A percentile compares a stretch with the other conserved stretches of the same genome.
phyloP scores from a whole-genome alignment of 805 yeast genomes.

The Nakazawaea pomicola region DNA sequence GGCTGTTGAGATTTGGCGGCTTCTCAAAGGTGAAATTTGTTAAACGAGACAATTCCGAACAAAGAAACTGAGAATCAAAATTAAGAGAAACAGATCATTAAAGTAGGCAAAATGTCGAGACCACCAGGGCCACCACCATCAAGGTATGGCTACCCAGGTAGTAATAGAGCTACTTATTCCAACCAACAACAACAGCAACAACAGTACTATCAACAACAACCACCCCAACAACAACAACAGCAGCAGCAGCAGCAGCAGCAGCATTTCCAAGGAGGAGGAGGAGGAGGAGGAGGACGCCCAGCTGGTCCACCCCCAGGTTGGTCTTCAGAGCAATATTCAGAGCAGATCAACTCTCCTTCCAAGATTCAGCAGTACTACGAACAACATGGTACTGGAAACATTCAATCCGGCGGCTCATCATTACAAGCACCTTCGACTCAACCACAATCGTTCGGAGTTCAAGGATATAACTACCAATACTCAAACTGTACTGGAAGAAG shows the following conservation, averaged over 20 bases:
- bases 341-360: conserved; percentile 15
- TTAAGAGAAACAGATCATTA: too few species aligned
- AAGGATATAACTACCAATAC: conserved; percentile 41
- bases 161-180: not conserved
- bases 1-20: too few species aligned
- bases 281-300: too few species aligned
- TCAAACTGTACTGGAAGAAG: conserved; percentile 63
- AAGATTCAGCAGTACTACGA: conserved; percentile 13
- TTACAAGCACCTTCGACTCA: conserved; percentile 14
- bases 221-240: conserved; percentile 23
- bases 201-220: conserved; percentile 16
- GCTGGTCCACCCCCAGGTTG: conserved; percentile 7
- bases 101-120: conserved; percentile 7
- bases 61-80: too few species aligned
- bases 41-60: too few species aligned
- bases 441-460: conserved; percentile 19
- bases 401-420: conserved; percentile 7
- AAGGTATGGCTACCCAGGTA: conserved; percentile 10
- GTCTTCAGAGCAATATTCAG: conserved; percentile 12
- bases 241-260: conserved; percentile 41
- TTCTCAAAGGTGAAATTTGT: too few species aligned
- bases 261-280: too few species aligned
- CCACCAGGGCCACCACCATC: too few species aligned
- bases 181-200: conserved; percentile 13
- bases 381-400: conserved; percentile 6